Base-by-base conservation (phyloP, 176 grass and related monocot genomes). In the Avena insularis region DNA sequence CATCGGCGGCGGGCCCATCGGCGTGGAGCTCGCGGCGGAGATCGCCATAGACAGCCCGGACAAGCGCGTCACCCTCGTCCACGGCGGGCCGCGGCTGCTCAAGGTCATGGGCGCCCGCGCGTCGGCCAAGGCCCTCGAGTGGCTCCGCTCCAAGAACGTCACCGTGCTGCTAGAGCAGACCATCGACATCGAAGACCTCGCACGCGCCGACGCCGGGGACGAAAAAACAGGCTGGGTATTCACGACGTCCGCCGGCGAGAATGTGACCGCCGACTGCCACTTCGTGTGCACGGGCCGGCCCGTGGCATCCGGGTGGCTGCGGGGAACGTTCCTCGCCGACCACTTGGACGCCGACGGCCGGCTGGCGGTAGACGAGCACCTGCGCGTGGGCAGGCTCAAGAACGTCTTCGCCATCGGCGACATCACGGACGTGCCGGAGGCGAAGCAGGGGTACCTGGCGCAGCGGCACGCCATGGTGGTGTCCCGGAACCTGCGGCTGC, bases 321-420 rank as follows among this genome's bases (percentile, higher is more conserved):
- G 9, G 14, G 62, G 40, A 6, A 60, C 94, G 13, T 23, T 90
- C 40, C 55, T 96, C 5, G 43, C 43, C 12, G 91, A 78, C 4
- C 72, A 86, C 77, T 12, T 93, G 0, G 77, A 82, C 79, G 77
- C 47, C 21, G 29, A 85, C 0, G 91, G 91, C 0, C 80, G 86
- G 19, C 3, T 93, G 0, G 12, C 25, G 61, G 94, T 90, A 13
- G 94, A 93, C 46, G 87, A 92, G 33, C 61, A 96, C 77, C 80
- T 93, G 0, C 79, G 84, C 13, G 85, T 93, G 8, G 87, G 87
- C 12, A 85, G 75, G 54, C 13, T 46, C 2, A 81, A 71, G 77
- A 96, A 96, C 57, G 86, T 93, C 53, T 96, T 96, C 83, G 91
- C 91, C 75, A 21, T 93, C 23, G 91, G 94, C 31, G 94, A 93